These are phyloP conservation scores for Marchantia paleacea DNA, from an alignment of 225 moss, liverwort and hornwort genomes.

Conservation along the genomic window DNA sequence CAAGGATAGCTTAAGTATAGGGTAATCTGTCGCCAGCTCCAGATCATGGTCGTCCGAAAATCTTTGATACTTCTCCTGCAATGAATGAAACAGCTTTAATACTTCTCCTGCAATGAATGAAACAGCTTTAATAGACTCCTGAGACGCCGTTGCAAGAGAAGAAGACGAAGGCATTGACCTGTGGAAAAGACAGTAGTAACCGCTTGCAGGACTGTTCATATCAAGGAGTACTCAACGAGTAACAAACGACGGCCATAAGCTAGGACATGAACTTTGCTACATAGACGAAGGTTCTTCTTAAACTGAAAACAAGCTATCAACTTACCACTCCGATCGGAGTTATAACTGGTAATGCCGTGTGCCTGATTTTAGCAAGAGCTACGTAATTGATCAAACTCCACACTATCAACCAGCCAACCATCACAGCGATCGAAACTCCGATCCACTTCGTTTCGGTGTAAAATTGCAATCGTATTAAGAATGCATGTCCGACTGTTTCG, in stretches of 20 bases:
- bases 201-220: not conserved
- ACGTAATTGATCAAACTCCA: constrained; percentile 61
- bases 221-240: not conserved
- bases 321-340: constrained; percentile 42
- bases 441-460: constrained; percentile 81
- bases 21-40: constrained; percentile 41
- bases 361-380: constrained; percentile 56
- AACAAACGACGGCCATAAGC: not conserved
- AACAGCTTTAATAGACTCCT: not conserved
- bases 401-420: constrained; percentile 76
- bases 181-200: not conserved
- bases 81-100: not conserved
- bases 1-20: constrained; percentile 46
- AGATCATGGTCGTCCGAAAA: constrained; percentile 23
- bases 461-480: constrained; percentile 65
- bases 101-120: constrained; percentile 28
- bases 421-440: constrained; percentile 56
- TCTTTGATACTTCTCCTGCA: constrained; percentile 25
- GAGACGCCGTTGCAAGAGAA: not conserved
- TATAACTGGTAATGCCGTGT: constrained; percentile 45
- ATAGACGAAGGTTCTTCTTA: not conserved
- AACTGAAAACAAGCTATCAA: not conserved
- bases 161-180: not conserved
- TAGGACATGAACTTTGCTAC: not conserved
- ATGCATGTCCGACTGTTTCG: constrained; percentile 78